Evolutionary conservation across 108 stramenopile species (phyloP).

Genomic region (Discostella pseudostelligera): DNA sequence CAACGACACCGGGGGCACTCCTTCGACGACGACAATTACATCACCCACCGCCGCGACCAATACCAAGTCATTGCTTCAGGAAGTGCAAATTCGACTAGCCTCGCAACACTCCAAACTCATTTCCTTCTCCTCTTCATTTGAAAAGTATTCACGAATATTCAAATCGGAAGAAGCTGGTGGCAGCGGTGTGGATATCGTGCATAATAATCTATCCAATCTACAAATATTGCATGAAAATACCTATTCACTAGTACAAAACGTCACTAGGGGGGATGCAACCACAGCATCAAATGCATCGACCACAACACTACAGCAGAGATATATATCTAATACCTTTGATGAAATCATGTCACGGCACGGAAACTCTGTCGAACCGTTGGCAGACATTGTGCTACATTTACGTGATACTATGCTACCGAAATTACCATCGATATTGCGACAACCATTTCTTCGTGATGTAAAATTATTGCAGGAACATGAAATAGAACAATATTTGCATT

Average conservation of each 20-base stretch:
- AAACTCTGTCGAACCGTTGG: conserved; percentile 62
- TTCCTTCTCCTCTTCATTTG: conserved; percentile 17
- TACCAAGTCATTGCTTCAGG: conserved; percentile 12
- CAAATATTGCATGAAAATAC: conserved; percentile 41
- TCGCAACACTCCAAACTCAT: conserved; percentile 14
- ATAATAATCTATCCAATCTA: conserved; percentile 28
- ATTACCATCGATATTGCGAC: conserved; percentile 14
- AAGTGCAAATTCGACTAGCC: conserved; percentile 23
- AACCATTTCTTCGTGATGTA: neutral
- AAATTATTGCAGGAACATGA: conserved; percentile 8
- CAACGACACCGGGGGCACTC: too few species aligned
- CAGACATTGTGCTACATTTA: conserved; percentile 60
- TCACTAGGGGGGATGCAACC: conserved; percentile 21
- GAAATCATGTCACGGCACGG: conserved; percentile 74
- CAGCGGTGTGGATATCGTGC: neutral
- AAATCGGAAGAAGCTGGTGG: conserved; percentile 10
- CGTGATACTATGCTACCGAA: conserved; percentile 14
- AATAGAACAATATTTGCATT: conserved; percentile 47
- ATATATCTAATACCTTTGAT: conserved; percentile 42
- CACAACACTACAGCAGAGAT: conserved; percentile 24
- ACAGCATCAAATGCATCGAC: conserved; percentile 9
- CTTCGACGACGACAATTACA: conserved; percentile 1
- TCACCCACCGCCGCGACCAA: conserved; percentile 1
- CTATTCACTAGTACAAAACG: conserved; percentile 19
- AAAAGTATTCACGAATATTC: conserved; percentile 13